These are phyloP conservation scores for Puccinellia tenuiflora DNA, from an alignment of 176 grass and related monocot genomes.

Conservation along the genomic window DNA sequence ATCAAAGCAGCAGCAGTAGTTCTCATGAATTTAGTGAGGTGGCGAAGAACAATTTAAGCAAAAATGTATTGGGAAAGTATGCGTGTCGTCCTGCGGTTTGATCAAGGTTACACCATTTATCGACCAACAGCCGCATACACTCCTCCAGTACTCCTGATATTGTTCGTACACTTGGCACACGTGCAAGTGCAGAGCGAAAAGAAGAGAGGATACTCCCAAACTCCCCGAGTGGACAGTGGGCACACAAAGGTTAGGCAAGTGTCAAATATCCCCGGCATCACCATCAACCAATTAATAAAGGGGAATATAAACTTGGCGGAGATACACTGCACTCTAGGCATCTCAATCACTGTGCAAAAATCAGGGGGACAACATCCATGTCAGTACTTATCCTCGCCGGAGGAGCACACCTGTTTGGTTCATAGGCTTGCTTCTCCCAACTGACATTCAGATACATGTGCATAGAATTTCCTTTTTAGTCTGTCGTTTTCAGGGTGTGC, in stretches of 20 bases:
- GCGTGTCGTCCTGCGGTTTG: neutral
- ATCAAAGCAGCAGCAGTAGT: too few species aligned
- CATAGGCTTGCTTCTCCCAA: neutral
- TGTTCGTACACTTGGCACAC: neutral
- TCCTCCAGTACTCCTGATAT: neutral
- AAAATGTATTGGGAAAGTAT: neutral
- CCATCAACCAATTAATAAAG: neutral
- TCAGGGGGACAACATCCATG: constrained; percentile 28
- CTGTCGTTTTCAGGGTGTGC: constrained; percentile 22
- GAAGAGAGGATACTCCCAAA: constrained; percentile 19
- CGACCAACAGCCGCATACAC: neutral
- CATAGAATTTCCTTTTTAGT: constrained; percentile 4
- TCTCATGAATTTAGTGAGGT: too few species aligned
- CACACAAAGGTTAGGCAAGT: constrained; percentile 32
- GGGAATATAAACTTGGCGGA: neutral
- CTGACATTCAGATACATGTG: constrained; percentile 7
- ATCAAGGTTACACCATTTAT: neutral
- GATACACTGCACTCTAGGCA: neutral
- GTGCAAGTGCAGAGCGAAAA: neutral
- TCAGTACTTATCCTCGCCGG: constrained; percentile 28
- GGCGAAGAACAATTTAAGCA: neutral
- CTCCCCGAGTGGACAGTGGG: constrained; percentile 4
- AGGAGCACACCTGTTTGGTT: constrained; percentile 10
- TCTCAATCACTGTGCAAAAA: constrained; percentile 16
- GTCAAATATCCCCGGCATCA: neutral